Base-by-base conservation (phyloP, 768 basidiomycete species). In the Suillus variegatus region DNA sequence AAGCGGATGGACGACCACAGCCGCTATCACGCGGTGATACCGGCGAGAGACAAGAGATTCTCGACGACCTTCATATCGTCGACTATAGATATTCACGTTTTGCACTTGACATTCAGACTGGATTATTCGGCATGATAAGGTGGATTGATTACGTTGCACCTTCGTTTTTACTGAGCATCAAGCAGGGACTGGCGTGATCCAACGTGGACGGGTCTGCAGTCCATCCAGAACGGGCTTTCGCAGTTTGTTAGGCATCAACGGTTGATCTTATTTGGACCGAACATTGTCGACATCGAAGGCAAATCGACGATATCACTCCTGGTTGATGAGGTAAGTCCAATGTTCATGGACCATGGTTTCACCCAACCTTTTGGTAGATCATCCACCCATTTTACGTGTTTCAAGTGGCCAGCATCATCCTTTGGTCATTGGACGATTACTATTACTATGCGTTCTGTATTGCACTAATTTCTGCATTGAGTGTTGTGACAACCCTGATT, bases 321-420 rank as follows among this genome's bases (percentile, higher is more conserved):
- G 8, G 79, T 98, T 22, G 95, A 98, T 69, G 97, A 99, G 85
- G 95, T 94, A 75, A 62, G 79, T 73, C 44, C 28, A n/a, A 18
- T 62, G 16, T 44, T n/a, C 12, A 44, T 14, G 60, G 22, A 41
- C 25, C 38, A 36, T 55, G 46, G 9, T 43, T 55, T 20, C 64
- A 12, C 62, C 69, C 60, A 68, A 49, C 16, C 64, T 7, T 32
- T 49, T 38, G 41, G 5, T 67, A 90, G 94, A 87, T 97, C 54
- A 90, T 99, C 46, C 97, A 99, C 74, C 97, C 97, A 0, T 99
- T 99, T 78, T 99, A 98, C 74, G 91, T 99, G 63, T 99, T 99
- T 74, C 97, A 99, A 83, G 89, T 98, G 69, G 94, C 94, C 60
- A 97, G 95, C 69, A 92, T 99, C 69, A 80, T 93, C 46, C 80